Percentiles rank a stretch among this genome's conserved stretches.
phyloP scores from a whole-genome alignment of 495 filamentous ascomycete genomes.

The Paragyromitra xinjiangensis region DNA sequence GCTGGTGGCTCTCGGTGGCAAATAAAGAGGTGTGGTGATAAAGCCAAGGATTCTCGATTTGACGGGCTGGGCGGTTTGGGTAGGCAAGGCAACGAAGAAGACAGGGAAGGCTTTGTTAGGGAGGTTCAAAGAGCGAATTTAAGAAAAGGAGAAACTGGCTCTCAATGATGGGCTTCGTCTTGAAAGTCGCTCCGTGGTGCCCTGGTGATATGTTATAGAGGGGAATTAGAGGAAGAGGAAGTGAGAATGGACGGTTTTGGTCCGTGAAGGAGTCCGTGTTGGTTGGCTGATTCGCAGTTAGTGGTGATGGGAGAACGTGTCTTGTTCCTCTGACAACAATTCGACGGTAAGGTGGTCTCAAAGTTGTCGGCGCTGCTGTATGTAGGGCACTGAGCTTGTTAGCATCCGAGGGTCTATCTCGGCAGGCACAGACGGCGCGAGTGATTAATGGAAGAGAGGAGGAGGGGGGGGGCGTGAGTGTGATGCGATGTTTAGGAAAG shows the following conservation, averaged over 20 bases:
- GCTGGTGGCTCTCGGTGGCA: slow-evolving; percentile 45
- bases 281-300: slow-evolving; percentile 35
- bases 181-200: slow-evolving; percentile 54
- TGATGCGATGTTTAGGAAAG: slow-evolving; percentile 18
- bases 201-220: slow-evolving; percentile 47
- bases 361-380: slow-evolving; percentile 35
- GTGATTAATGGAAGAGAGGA: slow-evolving; percentile 31
- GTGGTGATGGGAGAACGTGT: slow-evolving; percentile 47
- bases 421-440: slow-evolving; percentile 43
- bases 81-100: slow-evolving; percentile 34
- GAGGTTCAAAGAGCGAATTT: slow-evolving; percentile 66
- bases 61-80: slow-evolving; percentile 32
- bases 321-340: slow-evolving; percentile 44
- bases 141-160: slow-evolving; percentile 66
- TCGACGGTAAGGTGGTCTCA: slow-evolving; percentile 36
- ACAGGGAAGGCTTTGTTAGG: slow-evolving; percentile 60
- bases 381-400: slow-evolving; percentile 43
- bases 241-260: slow-evolving; percentile 42
- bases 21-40: slow-evolving; percentile 44
- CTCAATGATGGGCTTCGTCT: slow-evolving; percentile 61
- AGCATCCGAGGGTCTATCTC: slow-evolving; percentile 45
- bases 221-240: slow-evolving; percentile 14
- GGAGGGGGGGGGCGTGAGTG: neutral
- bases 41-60: slow-evolving; percentile 52
- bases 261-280: slow-evolving; percentile 51